Evolutionary conservation across 75 land plant species (phyloP), one percentile per base, ranked within the genome.

Genomic region (Cunninghamia lanceolata): DNA sequence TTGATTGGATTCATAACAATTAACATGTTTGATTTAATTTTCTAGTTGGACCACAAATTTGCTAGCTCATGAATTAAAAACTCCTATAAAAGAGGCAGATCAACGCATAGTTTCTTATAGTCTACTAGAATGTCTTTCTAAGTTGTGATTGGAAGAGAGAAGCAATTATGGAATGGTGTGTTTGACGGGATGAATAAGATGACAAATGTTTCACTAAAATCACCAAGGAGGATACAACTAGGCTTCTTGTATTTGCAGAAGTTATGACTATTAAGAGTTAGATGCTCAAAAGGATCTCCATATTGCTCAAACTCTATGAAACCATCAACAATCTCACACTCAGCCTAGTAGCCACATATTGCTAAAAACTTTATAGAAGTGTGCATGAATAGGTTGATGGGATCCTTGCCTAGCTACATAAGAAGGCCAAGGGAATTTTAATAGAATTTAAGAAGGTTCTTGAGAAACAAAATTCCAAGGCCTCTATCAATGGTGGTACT

Each of bases 101-200:
- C n/a, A n/a, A n/a, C n/a, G n/a, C n/a, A n/a, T n/a, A n/a, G n/a
- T n/a, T n/a, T n/a, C n/a, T n/a, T n/a, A n/a, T n/a, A n/a, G n/a
- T n/a, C n/a, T n/a, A n/a, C n/a, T n/a, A n/a, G n/a, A n/a, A n/a
- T n/a, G n/a, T n/a, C n/a, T n/a, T n/a, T n/a, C n/a, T n/a, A n/a
- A n/a, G n/a, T n/a, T n/a, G n/a, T n/a, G n/a, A n/a, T n/a, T n/a
- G n/a, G n/a, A n/a, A n/a, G n/a, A n/a, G n/a, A n/a, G n/a, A n/a
- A n/a, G n/a, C n/a, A n/a, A n/a, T n/a, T 97, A 63, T 93, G 94
- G 85, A 93, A 97, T n/a, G 85, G 81, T 53, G 93, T 97, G 83
- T 95, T 93, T 82, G 80, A 82, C 16, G 87, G 83, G 0, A 77
- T 93, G 0, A 84, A 75, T 3, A 16, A 83, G 4, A 79, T 88